phyloP scores from a whole-genome alignment of 768 basidiomycete species.

The Hygrocybe punicea region DNA sequence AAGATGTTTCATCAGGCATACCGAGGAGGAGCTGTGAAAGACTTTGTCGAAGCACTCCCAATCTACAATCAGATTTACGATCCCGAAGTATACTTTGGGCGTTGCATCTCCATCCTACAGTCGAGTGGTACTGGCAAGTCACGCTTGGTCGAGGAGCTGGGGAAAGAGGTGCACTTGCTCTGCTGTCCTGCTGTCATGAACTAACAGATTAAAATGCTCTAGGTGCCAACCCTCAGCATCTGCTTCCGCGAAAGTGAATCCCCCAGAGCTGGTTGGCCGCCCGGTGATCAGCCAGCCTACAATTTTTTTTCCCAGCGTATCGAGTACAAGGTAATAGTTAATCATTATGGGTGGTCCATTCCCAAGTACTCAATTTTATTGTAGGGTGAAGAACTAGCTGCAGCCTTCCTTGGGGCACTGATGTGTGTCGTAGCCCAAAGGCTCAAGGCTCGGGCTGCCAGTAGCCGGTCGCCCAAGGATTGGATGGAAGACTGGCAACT shows the following conservation, averaged over 20 bases:
- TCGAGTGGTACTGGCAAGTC: too few relatives aligned
- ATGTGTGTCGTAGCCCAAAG: slow-evolving; percentile 1
- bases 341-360: not conserved
- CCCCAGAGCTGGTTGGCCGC: slow-evolving; percentile 1
- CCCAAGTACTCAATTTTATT: not conserved
- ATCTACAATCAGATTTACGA: too few relatives aligned
- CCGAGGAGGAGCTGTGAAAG: too few relatives aligned
- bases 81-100: too few relatives aligned
- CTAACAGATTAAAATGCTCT: not conserved
- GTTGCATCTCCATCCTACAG: too few relatives aligned
- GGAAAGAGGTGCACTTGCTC: not conserved
- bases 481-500: slow-evolving; percentile 1
- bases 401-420: slow-evolving; percentile 5
- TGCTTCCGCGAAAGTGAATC: slow-evolving; percentile 1
- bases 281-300: not conserved
- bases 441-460: not conserved
- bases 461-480: not conserved
- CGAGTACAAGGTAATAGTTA: not conserved
- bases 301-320: not conserved
- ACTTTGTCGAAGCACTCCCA: too few relatives aligned
- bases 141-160: too few relatives aligned
- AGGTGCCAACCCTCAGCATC: slow-evolving; percentile 1
- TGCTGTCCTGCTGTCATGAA: not conserved
- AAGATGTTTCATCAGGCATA: too few relatives aligned
- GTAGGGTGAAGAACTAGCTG: slow-evolving; percentile 8